Evolutionary conservation across 495 filamentous ascomycete species (phyloP).

Genomic region (Astrothelium subdiscretum): DNA sequence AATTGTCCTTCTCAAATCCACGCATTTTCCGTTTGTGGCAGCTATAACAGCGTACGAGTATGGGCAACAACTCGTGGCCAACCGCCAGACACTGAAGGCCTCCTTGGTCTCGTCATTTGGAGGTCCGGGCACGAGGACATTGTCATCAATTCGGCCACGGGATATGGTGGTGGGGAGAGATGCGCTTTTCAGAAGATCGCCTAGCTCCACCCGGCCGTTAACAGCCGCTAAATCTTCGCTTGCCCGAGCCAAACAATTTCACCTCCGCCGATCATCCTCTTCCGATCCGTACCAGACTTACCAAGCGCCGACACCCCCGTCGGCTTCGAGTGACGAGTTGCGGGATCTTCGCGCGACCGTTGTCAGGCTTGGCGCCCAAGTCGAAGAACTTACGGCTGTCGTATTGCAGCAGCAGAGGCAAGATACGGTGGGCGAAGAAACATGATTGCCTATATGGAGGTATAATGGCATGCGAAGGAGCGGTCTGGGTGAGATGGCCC

Average conservation of each 20-base stretch:
- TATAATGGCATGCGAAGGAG: neutral
- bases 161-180: neutral
- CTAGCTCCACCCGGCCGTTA: conserved; percentile 16
- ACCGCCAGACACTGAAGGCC: conserved; percentile 1
- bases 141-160: neutral
- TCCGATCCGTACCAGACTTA: conserved; percentile 12
- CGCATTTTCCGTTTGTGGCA: conserved; percentile 52
- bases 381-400: conserved; percentile 21
- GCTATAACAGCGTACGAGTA: conserved; percentile 51
- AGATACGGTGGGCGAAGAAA: neutral
- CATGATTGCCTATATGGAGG: neutral
- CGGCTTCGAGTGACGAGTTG: conserved; percentile 18
- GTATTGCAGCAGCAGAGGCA: conserved; percentile 16
- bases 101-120: conserved; percentile 13
- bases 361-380: conserved; percentile 23
- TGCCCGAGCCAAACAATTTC: conserved; percentile 11
- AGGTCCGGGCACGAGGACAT: conserved; percentile 13
- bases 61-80: conserved; percentile 13
- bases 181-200: conserved; percentile 11
- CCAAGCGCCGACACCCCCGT: conserved; percentile 5
- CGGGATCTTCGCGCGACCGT: conserved; percentile 15
- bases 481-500: neutral
- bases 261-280: conserved; percentile 8
- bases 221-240: conserved; percentile 5
- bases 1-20: conserved; percentile 66